Percentiles rank a stretch among this genome's conserved stretches.
Conservation (phyloP, 306 rosid genomes). For the Malus fusca region DNA sequence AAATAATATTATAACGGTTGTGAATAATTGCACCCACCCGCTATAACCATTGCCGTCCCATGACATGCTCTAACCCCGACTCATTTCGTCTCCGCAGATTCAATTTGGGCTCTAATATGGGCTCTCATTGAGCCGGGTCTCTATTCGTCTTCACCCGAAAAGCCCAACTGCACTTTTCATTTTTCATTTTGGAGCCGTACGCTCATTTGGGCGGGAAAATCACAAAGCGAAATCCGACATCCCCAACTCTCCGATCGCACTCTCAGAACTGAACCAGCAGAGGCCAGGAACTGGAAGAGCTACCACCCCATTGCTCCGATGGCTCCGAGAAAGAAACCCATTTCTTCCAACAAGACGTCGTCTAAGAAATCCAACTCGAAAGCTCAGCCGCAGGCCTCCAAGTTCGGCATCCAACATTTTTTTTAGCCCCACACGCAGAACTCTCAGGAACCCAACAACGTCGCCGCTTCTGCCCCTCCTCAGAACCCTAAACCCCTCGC, state of each 20-base stretch:
- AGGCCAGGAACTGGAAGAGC: background rate
- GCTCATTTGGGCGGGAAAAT: conserved; percentile 24
- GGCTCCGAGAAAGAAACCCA: conserved; percentile 69
- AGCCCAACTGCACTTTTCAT: background rate
- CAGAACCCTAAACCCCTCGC: background rate
- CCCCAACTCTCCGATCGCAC: background rate
- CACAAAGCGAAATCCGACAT: background rate
- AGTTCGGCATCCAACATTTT: conserved; percentile 85
- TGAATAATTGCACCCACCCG: too few relatives aligned
- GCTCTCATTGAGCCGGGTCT: background rate
- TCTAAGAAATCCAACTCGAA: conserved; percentile 37
- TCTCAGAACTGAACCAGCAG: background rate
- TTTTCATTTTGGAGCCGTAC: background rate
- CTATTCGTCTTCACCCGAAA: background rate
- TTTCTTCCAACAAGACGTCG: conserved; percentile 16
- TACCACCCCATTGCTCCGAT: conserved; percentile 15
- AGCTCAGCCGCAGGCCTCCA: conserved; percentile 48
- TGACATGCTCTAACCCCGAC: too few relatives aligned
- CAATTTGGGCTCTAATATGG: too few relatives aligned
- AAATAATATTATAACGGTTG: too few relatives aligned
- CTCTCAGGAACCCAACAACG: conserved; percentile 44
- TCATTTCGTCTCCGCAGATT: too few relatives aligned
- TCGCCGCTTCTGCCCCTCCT: conserved; percentile 1
- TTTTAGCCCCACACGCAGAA: conserved; percentile 73
- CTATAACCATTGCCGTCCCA: too few relatives aligned